These are phyloP conservation scores for Cytospora schulzeri DNA, from an alignment of 2,329 filamentous ascomycete genomes.

Conservation along the genomic window DNA sequence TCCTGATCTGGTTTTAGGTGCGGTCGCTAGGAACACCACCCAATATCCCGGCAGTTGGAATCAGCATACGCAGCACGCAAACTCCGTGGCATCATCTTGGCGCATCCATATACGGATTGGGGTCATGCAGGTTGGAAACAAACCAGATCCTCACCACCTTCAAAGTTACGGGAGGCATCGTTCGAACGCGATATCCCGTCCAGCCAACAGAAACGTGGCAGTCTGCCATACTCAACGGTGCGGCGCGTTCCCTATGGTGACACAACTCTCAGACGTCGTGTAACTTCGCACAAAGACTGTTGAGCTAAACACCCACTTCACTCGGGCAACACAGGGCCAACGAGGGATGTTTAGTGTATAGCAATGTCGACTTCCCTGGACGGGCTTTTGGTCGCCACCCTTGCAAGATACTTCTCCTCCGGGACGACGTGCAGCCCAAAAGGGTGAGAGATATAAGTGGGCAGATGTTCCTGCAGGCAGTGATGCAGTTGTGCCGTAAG, in stretches of 20 bases:
- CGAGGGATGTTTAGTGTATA: no score
- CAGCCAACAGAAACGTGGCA: background rate
- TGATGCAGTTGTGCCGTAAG: background rate
- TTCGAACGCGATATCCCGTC: background rate
- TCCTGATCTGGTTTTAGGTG: no score
- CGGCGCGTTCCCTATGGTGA: background rate
- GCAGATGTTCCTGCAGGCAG: background rate
- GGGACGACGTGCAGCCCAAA: background rate
- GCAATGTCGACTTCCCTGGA: no score
- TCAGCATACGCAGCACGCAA: background rate
- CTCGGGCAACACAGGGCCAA: background rate
- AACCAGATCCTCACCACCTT: background rate
- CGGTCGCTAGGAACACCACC: background rate
- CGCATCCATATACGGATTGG: background rate
- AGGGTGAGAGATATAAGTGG: background rate
- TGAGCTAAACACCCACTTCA: background rate
- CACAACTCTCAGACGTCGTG: background rate
- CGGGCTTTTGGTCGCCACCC: no score
- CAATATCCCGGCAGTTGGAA: background rate
- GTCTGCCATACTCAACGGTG: background rate
- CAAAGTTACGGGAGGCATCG: background rate
- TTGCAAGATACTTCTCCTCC: background rate
- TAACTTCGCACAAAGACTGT: background rate
- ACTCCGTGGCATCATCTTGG: background rate
- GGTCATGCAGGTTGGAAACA: background rate